A percentile compares a stretch with the other conserved stretches of the same genome.
Conservation (phyloP, 768 basidiomycete species). For the Asterophora parasitica region DNA sequence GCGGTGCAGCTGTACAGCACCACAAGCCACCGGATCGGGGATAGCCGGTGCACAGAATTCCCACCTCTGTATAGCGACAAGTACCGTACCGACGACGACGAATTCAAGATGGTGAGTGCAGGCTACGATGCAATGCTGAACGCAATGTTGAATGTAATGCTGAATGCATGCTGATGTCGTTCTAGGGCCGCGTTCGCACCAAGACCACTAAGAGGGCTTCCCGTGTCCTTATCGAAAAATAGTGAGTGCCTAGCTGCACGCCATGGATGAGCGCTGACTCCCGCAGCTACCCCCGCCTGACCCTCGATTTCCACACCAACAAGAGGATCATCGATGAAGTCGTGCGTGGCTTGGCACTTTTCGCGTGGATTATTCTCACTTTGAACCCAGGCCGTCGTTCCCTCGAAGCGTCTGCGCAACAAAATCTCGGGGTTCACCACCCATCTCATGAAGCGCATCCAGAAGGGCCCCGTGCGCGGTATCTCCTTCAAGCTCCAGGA, state of each 20-base stretch:
- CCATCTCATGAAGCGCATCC: slow-evolving; percentile 99
- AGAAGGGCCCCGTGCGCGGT: slow-evolving; percentile 95
- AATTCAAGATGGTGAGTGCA: slow-evolving; percentile 54
- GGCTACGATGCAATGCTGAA: too few species aligned
- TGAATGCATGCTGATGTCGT: too few species aligned
- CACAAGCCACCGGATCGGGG: slow-evolving; percentile 37
- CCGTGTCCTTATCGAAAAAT: slow-evolving; percentile 98
- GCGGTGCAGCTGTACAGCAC: slow-evolving; percentile 36
- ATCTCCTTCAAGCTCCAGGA: slow-evolving; percentile 99
- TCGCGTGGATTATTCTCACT: neutral
- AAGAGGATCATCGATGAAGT: slow-evolving; percentile 99
- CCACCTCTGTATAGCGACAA: too few species aligned
- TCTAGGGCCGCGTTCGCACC: slow-evolving; percentile 96
- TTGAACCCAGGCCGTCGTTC: slow-evolving; percentile 70
- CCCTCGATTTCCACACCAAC: slow-evolving; percentile 99
- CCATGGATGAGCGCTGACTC: neutral
- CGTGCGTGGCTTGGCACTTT: slow-evolving; percentile 36
- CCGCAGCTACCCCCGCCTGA: slow-evolving; percentile 92
- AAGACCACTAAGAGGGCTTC: slow-evolving; percentile 99
- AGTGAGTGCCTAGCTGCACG: slow-evolving; percentile 47
- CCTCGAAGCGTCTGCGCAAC: slow-evolving; percentile 98
- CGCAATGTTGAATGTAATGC: too few species aligned
- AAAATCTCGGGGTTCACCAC: slow-evolving; percentile 99
- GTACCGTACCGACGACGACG: slow-evolving; percentile 18
- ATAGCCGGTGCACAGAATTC: slow-evolving; percentile 24